Evolutionary conservation across 768 basidiomycete genomes (phyloP), one percentile per base, ranked within the genome.

Genomic region (Lepiota brunneoincarnata): DNA sequence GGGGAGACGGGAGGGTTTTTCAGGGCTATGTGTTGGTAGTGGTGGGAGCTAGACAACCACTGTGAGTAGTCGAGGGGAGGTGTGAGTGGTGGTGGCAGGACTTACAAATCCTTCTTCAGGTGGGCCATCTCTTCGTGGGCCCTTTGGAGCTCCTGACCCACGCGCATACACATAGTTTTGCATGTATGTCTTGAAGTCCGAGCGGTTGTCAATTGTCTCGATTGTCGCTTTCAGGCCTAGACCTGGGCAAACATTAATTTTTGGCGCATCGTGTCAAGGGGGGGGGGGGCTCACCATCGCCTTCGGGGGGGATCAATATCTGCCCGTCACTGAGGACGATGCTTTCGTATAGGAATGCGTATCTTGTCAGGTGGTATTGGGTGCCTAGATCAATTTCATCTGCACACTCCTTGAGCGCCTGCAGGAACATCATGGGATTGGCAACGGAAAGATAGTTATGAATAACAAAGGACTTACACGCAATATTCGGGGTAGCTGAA

Each of bases 381-480:
- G 92, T 94, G n/a, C 95, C 97, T 40, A 97, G 76, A 68, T 99
- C 97, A 50, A 98, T 85, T 70, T 99, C 97, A 63, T 98, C 96
- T 21, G 91, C 83, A 62, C 92, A 92, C 67, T 98, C 94, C 68
- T 98, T 98, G 55, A 99, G 75, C 18, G 90, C 81, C 92, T 93
- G 59, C 18, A 43, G 28, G 28, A 63, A 24, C 9, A 18, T 18
- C 17, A 18, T 53, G 43, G 44, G 59, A 50, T 34, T 24, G 23
- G 36, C 21, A 34, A 34, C n/a, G 18, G 21, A 36, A 15, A 23
- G 9, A 31, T 21, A 20, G 24, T 31, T 28, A 35, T 26, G 17
- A 55, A 49, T 41, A n/a, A 35, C 31, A n/a, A 12, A 39, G 21
- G 35, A 79, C 90, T 65, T 66, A 95, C 94, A 48, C 97, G 81